Evolutionary conservation across 768 basidiomycete genomes (phyloP).

Genomic region (Mycena alexandri): DNA sequence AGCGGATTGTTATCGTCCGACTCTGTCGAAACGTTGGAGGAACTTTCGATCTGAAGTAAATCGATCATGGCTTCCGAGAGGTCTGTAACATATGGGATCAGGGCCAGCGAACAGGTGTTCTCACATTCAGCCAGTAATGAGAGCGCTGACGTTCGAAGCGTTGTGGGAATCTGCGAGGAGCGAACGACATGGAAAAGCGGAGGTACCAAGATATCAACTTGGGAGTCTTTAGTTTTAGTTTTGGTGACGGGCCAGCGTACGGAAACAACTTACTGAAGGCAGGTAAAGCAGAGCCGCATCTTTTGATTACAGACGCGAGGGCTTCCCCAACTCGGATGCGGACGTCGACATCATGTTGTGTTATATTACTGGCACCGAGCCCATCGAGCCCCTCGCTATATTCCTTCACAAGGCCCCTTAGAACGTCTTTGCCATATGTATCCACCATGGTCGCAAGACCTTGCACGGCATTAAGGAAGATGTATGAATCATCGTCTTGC

Average conservation of each 20-base stretch:
- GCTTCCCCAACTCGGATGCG: slow-evolving; percentile 89
- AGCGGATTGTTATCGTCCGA: slow-evolving; percentile 67
- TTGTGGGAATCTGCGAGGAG: slow-evolving; percentile 71
- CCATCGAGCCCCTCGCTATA: slow-evolving; percentile 72
- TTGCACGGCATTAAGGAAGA: slow-evolving; percentile 93
- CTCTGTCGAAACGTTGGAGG: slow-evolving; percentile 45
- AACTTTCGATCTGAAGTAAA: slow-evolving; percentile 75
- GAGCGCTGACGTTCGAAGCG: slow-evolving; percentile 71
- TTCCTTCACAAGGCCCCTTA: slow-evolving; percentile 72
- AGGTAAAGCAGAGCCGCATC: slow-evolving; percentile 77
- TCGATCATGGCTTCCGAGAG: slow-evolving; percentile 80
- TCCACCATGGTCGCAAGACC: slow-evolving; percentile 91
- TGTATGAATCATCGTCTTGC: slow-evolving; percentile 95
- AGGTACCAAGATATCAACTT: slow-evolving; percentile 82
- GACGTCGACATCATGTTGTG: slow-evolving; percentile 77
- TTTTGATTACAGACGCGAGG: slow-evolving; percentile 78
- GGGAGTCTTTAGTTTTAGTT: slow-evolving; percentile 19
- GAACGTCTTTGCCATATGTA: slow-evolving; percentile 77
- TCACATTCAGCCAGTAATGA: slow-evolving; percentile 82
- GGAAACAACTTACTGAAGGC: slow-evolving; percentile 67
- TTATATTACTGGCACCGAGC: slow-evolving; percentile 58
- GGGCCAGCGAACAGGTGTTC: slow-evolving; percentile 70
- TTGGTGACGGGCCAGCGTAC: neutral
- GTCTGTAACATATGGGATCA: slow-evolving; percentile 73
- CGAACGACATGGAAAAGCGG: slow-evolving; percentile 76